These are phyloP conservation scores for Nicotiana attenuata DNA, from an alignment of 257 asterid genomes.

Conservation along the genomic window DNA sequence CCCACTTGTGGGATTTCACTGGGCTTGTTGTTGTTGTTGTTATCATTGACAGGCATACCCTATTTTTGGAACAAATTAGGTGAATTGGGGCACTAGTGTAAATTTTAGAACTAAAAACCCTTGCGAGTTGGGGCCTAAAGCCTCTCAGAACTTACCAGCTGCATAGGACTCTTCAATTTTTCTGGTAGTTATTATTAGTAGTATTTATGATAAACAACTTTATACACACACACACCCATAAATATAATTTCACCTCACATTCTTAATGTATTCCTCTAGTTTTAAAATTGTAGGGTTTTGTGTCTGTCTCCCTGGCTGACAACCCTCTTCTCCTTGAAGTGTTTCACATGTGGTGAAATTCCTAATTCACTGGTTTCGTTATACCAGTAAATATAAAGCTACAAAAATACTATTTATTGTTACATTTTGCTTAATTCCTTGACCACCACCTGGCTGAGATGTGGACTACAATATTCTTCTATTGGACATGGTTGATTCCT, in stretches of 20 bases:
- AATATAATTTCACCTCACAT: no score
- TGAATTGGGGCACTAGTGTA: no score
- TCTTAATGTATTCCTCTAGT: not conserved
- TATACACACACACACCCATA: no score
- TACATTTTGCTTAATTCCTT: not conserved
- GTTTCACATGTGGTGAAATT: not conserved
- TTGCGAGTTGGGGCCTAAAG: not conserved
- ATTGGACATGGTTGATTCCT: not conserved
- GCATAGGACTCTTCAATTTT: not conserved
- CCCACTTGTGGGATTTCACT: no score
- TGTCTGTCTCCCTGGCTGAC: not conserved
- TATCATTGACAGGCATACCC: not conserved
- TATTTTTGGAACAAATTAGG: no score
- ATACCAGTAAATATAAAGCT: not conserved
- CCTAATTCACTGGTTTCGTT: not conserved
- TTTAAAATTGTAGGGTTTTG: not conserved
- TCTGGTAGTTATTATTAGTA: not conserved
- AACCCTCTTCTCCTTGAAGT: no score
- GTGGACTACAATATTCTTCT: not conserved
- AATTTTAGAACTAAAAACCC: no score
- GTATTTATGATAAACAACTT: no score
- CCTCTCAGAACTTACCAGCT: not conserved
- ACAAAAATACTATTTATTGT: no score
- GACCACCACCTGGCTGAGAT: not conserved
- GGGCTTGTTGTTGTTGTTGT: no score